A percentile compares a stretch with the other conserved stretches of the same genome.
phyloP scores from a whole-genome alignment of 257 asterid genomes.

The Jasminum sambac region DNA sequence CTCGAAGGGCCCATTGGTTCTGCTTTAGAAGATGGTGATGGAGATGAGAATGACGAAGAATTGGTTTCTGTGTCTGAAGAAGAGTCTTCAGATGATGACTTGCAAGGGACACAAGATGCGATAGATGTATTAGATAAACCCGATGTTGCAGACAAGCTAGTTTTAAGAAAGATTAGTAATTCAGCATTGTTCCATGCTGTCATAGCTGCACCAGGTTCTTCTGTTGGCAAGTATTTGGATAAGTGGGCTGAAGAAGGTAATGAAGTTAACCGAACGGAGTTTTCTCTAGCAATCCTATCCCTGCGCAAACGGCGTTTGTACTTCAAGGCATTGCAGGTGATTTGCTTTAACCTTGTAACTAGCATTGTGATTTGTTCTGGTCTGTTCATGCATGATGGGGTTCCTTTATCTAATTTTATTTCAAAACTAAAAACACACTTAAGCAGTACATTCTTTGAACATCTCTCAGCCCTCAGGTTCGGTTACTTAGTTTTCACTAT shows the following conservation, averaged over 20 bases:
- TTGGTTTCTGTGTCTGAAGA: constrained; percentile 33
- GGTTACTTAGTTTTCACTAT: neutral
- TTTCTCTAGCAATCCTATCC: constrained; percentile 24
- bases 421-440: neutral
- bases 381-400: neutral
- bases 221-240: constrained; percentile 28
- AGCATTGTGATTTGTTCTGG: neutral
- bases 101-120: constrained; percentile 16
- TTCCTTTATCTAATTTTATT: constrained; percentile 5
- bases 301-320: constrained; percentile 41
- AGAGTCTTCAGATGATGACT: constrained; percentile 25
- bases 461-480: neutral
- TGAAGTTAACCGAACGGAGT: constrained; percentile 31
- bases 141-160: constrained; percentile 16
- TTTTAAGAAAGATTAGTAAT: constrained; percentile 13
- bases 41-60: constrained; percentile 19
- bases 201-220: constrained; percentile 27
- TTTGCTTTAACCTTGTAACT: neutral
- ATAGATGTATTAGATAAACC: constrained; percentile 25
- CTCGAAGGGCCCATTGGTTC: constrained; percentile 36
- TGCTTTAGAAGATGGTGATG: constrained; percentile 15
- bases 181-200: constrained; percentile 36
- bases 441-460: neutral
- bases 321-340: constrained; percentile 50
- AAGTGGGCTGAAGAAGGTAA: constrained; percentile 48